Conservation (phyloP, 306 rosid species). For the Begonia peltatifolia region DNA sequence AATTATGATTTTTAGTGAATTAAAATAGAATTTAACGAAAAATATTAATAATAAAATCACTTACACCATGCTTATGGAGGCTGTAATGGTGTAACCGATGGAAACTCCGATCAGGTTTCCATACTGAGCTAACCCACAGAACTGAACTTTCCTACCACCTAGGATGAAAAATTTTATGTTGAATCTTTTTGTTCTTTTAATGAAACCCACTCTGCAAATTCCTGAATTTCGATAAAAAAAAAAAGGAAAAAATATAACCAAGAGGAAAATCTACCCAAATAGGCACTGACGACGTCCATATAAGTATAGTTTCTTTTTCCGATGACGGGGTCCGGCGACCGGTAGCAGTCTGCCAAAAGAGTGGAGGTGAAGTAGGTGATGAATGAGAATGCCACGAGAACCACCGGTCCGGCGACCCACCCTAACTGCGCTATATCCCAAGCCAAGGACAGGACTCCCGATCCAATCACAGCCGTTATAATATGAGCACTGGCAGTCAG, state of each 20-base stretch:
- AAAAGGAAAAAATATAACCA: too few species aligned
- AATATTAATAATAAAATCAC: too few species aligned
- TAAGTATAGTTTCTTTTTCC: constrained; percentile 89
- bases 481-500: constrained; percentile 93
- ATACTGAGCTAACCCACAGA: constrained; percentile 91
- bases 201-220: too few species aligned
- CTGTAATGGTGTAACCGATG: constrained; percentile 90
- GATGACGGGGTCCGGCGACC: constrained; percentile 75
- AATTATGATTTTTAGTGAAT: too few species aligned
- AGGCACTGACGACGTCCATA: constrained; percentile 60
- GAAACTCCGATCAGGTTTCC: constrained; percentile 67
- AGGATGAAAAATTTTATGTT: too few species aligned
- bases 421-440: constrained; percentile 93
- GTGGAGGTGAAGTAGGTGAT: constrained; percentile 91
- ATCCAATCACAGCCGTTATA: constrained; percentile 92
- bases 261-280: constrained; percentile 31
- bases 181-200: too few species aligned
- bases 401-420: constrained; percentile 84
- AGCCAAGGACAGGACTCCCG: constrained; percentile 89
- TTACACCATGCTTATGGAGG: constrained; percentile 92
- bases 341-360: constrained; percentile 72
- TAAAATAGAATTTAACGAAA: too few species aligned
- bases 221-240: too few species aligned
- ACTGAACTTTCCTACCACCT: constrained; percentile 74
- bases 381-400: constrained; percentile 68